Evolutionary conservation across 2,329 filamentous ascomycete genomes (phyloP).

Genomic region (Stemphylium beticola): DNA sequence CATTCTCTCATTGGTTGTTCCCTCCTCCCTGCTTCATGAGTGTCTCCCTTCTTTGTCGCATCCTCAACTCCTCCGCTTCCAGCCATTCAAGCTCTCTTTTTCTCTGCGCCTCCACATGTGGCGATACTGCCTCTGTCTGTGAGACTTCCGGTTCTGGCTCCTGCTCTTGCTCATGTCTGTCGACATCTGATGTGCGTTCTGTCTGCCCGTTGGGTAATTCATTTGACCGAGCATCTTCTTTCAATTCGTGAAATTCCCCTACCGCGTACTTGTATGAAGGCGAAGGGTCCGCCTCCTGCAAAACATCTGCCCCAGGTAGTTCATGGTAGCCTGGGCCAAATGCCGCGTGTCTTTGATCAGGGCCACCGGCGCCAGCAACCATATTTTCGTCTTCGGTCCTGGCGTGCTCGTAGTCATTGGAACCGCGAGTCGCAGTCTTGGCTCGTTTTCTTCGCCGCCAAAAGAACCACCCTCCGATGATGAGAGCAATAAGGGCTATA

Average conservation of each 20-base stretch:
- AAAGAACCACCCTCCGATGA: neutral
- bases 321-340: neutral
- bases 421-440: neutral
- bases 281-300: too few relatives aligned
- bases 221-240: too few relatives aligned
- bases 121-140: neutral
- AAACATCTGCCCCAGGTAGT: neutral
- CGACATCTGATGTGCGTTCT: neutral
- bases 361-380: neutral
- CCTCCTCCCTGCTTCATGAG: neutral
- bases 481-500: neutral
- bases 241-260: too few relatives aligned
- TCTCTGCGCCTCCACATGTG: conserved; percentile 7
- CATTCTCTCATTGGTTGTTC: neutral
- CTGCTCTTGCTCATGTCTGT: neutral
- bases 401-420: neutral
- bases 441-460: neutral
- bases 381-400: neutral
- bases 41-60: conserved; percentile 8
- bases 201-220: too few relatives aligned
- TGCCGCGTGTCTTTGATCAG: neutral
- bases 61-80: conserved; percentile 13
- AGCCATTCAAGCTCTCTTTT: conserved; percentile 13
- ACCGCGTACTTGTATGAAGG: too few relatives aligned
- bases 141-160: neutral